phyloP scores from a whole-genome alignment of 2,329 filamentous ascomycete genomes.

The Chalaropsis ovoidea region DNA sequence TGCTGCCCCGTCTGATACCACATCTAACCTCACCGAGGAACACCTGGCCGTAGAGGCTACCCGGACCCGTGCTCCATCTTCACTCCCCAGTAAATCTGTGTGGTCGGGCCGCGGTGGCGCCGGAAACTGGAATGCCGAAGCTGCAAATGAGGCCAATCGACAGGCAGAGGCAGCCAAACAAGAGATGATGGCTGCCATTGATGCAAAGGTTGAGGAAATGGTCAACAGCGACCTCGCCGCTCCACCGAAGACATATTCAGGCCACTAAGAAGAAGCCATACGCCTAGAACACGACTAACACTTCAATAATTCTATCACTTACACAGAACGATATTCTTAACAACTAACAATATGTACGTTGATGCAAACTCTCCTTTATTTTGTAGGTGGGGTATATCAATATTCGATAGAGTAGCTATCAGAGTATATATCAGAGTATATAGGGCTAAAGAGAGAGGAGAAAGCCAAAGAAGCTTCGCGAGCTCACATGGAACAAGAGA shows the following conservation, averaged over 20 bases:
- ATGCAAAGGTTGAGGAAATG: conserved; percentile 34
- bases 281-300: background rate
- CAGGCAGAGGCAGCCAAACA: conserved; percentile 28
- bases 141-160: conserved; percentile 24
- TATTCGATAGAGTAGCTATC: background rate
- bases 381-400: no score
- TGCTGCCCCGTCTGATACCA: conserved; percentile 35
- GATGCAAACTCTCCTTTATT: no score
- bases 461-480: background rate
- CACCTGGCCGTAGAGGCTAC: conserved; percentile 1
- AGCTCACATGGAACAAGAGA: background rate
- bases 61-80: background rate
- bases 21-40: conserved; percentile 30
- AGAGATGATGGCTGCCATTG: conserved; percentile 32
- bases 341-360: no score
- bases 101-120: conserved; percentile 41
- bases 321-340: background rate
- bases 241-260: conserved; percentile 34
- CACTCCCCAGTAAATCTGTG: conserved; percentile 27
- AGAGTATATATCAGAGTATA: background rate
- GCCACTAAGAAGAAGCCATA: background rate
- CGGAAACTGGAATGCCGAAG: conserved; percentile 39
- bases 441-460: background rate
- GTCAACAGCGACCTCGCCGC: conserved; percentile 36
- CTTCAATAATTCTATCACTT: background rate